phyloP scores from a whole-genome alignment of 2,329 filamentous ascomycete species.

The Lizonia empirigonia region DNA sequence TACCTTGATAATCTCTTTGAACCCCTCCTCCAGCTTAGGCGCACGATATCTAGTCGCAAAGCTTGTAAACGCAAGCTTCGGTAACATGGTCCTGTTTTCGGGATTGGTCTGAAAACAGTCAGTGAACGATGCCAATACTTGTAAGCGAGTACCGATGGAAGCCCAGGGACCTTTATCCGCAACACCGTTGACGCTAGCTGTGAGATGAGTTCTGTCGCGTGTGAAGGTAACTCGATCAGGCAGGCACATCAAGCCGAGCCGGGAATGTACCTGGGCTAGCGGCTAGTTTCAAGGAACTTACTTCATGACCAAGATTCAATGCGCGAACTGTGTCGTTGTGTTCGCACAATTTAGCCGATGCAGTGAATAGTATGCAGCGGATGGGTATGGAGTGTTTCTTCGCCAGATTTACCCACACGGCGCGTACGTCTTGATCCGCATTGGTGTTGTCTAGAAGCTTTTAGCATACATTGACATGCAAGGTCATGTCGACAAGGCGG shows the following conservation, averaged over 20 bases:
- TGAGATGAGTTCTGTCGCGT: constrained; percentile 3
- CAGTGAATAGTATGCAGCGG: constrained; percentile 84
- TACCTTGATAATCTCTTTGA: constrained; percentile 76
- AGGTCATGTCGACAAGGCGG: constrained; percentile 19
- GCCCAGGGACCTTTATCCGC: constrained; percentile 11
- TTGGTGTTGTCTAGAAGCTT: constrained; percentile 85
- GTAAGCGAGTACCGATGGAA: constrained; percentile 8
- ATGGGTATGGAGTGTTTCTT: constrained; percentile 73
- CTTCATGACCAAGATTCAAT: constrained; percentile 53
- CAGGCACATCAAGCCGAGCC: constrained; percentile 9
- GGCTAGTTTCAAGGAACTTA: constrained; percentile 36
- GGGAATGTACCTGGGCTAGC: constrained; percentile 14
- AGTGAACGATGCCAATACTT: constrained; percentile 21
- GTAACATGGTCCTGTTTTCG: constrained; percentile 74
- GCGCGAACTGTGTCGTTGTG: constrained; percentile 89
- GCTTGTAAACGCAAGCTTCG: constrained; percentile 77
- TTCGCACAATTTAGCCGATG: constrained; percentile 70
- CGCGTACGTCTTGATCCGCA: constrained; percentile 75
- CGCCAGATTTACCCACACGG: constrained; percentile 79
- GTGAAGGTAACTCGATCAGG: constrained; percentile 9
- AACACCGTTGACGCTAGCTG: constrained; percentile 8
- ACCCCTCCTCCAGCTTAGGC: constrained; percentile 77
- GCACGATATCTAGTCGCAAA: constrained; percentile 75
- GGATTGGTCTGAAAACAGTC: constrained; percentile 70
- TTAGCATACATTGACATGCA: constrained; percentile 22